Conservation (phyloP, 2,329 filamentous ascomycete species). For the Hypomyces rosellus region DNA sequence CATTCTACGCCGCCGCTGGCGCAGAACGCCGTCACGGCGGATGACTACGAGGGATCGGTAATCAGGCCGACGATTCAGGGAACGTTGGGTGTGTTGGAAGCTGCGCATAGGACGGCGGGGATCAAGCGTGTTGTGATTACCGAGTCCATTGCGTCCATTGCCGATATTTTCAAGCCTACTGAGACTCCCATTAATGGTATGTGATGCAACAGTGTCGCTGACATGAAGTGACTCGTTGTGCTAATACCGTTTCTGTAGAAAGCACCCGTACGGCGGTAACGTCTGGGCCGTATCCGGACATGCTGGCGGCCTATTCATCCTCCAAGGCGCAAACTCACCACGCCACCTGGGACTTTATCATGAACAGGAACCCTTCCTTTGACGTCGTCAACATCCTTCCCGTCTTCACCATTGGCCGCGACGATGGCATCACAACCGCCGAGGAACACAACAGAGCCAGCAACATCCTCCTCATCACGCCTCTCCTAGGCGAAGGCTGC, state of each 20-base stretch:
- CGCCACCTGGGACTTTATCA: constrained; percentile 28
- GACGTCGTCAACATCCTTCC: constrained; percentile 32
- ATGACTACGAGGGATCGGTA: constrained; percentile 15
- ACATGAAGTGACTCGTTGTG: neutral
- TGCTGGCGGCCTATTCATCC: constrained; percentile 28
- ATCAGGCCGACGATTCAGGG: constrained; percentile 30
- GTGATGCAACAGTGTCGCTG: neutral
- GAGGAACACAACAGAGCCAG: constrained; percentile 20
- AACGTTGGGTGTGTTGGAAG: constrained; percentile 30
- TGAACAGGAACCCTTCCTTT: constrained; percentile 26
- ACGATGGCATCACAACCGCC: constrained; percentile 21
- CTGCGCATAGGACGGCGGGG: constrained; percentile 25
- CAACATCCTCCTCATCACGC: constrained; percentile 28
- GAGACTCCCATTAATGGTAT: constrained; percentile 4
- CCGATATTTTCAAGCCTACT: neutral
- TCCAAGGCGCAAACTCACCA: constrained; percentile 30
- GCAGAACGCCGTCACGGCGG: neutral
- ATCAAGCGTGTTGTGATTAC: constrained; percentile 39
- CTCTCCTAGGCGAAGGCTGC: constrained; percentile 25
- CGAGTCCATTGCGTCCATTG: constrained; percentile 26
- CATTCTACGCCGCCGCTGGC: constrained; percentile 23
- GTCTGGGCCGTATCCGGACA: constrained; percentile 22
- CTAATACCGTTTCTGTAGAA: neutral
- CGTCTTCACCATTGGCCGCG: constrained; percentile 30
- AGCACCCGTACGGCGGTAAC: neutral